Base-by-base conservation (phyloP, 164 flowering plant species). In the Sedum album region DNA sequence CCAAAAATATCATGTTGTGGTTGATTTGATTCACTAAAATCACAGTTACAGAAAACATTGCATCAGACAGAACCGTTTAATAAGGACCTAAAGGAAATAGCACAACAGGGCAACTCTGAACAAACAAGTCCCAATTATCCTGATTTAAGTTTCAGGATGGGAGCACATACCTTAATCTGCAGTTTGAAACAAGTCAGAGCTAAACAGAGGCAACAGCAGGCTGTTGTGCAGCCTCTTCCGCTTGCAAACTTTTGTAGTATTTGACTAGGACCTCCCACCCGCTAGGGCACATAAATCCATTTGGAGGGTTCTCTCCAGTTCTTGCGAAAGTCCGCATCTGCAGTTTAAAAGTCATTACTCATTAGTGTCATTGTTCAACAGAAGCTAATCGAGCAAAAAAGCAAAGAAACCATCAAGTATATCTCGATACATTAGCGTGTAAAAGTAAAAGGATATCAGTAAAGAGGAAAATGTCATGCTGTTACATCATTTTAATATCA, bases 211-310 rank as follows among this genome's bases (percentile, higher is more conserved):
- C 23, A 72, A 76, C 82, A 65, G 89, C 78, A 30, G 88, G 76
- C 41, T 81, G 78, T 68, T 81, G 79, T 62, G 74, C 68, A 35
- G 82, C 66, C 71, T 86, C 93, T 74, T 85, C 86, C 0, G 82
- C 76, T 74, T 89, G 97, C 81, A 89, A 78, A 68, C 93, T 82
- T 79, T 82, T 74, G 68, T 90, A 90, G 72, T 90, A 90, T 38
- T 78, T 76, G 51, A 92, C 97, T 17, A 92, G 85, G 30, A 90
- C 96, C 66, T 84, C 65, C 97, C 97, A 92, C 48, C 96, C 97
- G 14, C 93, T 84, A 17, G 92, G 87, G 68, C 97, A 88, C 97
- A 92, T 92, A 70, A 92, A 92, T 33, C 97, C 97, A 68, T 90
- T 88, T 8, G 96, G 97, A 71, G 96, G 97, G 75, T 84, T 87